Evolutionary conservation across 148 eudicot genomes (phyloP), one percentile per base, ranked within the genome.

Genomic region (Tetragonia tetragonoides): DNA sequence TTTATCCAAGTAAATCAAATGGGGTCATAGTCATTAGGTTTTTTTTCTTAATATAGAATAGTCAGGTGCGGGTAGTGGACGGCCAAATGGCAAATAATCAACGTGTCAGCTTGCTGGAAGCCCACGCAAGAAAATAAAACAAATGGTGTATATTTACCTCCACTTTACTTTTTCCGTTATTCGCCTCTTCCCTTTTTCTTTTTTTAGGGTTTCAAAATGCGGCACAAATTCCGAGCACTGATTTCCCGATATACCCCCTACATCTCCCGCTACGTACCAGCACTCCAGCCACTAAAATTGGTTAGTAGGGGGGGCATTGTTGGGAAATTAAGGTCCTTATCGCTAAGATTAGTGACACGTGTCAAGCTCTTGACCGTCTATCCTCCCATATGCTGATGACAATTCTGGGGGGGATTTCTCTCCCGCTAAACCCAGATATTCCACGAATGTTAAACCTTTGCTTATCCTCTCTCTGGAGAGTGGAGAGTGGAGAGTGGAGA

Each of bases 301-400:
- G 10, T 10, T 46, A 49, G 3, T 9, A 37, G 14, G 42, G 6
- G 21, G 78, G 78, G 71, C n/a, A 68, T 21, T 68, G 3, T 6
- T 56, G 66, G 51, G 47, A 49, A 49, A 12, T 14, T 3, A 47
- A 18, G 11, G 1, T 9, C 2, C 0, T 5, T 65, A 59, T 66
- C 68, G 59, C 60, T 71, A 82, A 71, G 54, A 40, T 63, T 73
- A 28, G 44, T 61, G 76, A 73, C 57, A 82, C 90, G 93, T 88
- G 90, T 85, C 86, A 68, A 54, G 0, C 23, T 67, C 60, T 80
- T 23, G 65, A 71, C 87, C 90, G 75, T 65, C 76, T 74, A 20
- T 79, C 63, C 7, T 12, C 74, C 23, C 42, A 15, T 34, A 24
- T 34, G 1, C n/a, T 20, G 8, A 40, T 70, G 28, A 68, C 46